Base-by-base conservation (phyloP, 352 stramenopile species). In the Globisporangium nunn region DNA sequence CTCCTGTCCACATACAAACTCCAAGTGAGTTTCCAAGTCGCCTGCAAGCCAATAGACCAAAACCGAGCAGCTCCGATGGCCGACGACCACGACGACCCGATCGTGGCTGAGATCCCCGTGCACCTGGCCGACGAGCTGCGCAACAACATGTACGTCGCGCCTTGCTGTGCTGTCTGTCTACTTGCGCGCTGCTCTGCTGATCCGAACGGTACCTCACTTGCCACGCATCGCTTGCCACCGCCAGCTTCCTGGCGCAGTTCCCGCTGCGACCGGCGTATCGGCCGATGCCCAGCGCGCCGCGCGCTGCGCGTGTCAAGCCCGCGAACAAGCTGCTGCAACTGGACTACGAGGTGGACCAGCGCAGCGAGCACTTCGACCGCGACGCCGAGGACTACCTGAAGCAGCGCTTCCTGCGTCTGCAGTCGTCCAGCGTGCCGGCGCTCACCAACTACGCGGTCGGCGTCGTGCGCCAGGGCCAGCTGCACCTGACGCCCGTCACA, bases 41-140 rank as follows among this genome's bases (percentile, higher is more conserved):
- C 41, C 4, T n/a, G 28, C 5, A n/a, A 47, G 43, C 43, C 17
- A 28, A 6, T 47, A 12, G 30, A 40, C 29, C 5, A 17, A 33
- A 33, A 39, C 6, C 33, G 5, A 52, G 28, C 47, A 51, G 46
- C 46, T 18, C 46, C n/a, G 7, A 63, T 61, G 53, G 23, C 23
- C 23, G 40, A 64, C 50, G 50, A 54, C 50, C 50, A 54, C 31
- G 81, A 91, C 50, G 83, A 93, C 66, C 83, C 83, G 43, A 68
- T 93, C 35, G 80, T 93, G 60, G 78, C 72, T 50, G 83, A 93
- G 70, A 90, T 93, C 58, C 81, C 83, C 41, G 81, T 93, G 63
- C 83, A 93, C 64, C 75, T 93, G 39, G 77, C 78, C 3, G 77
- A 91, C 23, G 67, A 80, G 37, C 60, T 89, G 56, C 74, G 78